phyloP scores from a whole-genome alignment of 768 basidiomycete species.

The Kwoniella heveanensis region DNA sequence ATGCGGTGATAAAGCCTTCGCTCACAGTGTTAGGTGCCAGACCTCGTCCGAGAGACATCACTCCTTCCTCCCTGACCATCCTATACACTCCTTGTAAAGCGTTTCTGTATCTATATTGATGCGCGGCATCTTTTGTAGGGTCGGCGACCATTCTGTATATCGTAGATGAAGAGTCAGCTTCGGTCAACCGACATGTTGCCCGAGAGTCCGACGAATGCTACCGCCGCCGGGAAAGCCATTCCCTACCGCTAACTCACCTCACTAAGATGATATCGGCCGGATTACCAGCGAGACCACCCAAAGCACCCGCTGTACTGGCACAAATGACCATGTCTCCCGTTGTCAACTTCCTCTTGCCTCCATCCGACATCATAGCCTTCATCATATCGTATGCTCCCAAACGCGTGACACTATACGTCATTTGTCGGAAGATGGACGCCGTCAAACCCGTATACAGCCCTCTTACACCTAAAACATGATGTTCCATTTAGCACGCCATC shows the following conservation, averaged over 20 bases:
- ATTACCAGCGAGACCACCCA: constrained; percentile 52
- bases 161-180: too few species aligned
- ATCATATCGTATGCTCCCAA: constrained; percentile 53
- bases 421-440: constrained; percentile 51
- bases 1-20: not conserved
- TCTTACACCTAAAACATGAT: constrained; percentile 34
- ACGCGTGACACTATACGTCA: constrained; percentile 48
- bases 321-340: constrained; percentile 45
- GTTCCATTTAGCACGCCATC: not conserved
- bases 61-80: constrained; percentile 50
- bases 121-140: constrained; percentile 43
- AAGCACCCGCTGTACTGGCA: constrained; percentile 51
- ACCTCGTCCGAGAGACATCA: constrained; percentile 39
- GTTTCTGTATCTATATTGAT: constrained; percentile 47
- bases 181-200: too few species aligned
- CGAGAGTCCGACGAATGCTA: too few species aligned
- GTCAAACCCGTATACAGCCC: constrained; percentile 53
- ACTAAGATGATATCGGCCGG: constrained; percentile 48
- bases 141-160: constrained; percentile 51
- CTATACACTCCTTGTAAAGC: constrained; percentile 49
- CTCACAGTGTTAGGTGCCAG: constrained; percentile 50
- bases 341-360: constrained; percentile 28
- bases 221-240: not conserved
- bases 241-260: constrained; percentile 20
- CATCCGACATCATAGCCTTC: constrained; percentile 41